A percentile compares a stretch with the other conserved stretches of the same genome.
phyloP scores from a whole-genome alignment of 257 asterid species.

The Capsicum baccatum region DNA sequence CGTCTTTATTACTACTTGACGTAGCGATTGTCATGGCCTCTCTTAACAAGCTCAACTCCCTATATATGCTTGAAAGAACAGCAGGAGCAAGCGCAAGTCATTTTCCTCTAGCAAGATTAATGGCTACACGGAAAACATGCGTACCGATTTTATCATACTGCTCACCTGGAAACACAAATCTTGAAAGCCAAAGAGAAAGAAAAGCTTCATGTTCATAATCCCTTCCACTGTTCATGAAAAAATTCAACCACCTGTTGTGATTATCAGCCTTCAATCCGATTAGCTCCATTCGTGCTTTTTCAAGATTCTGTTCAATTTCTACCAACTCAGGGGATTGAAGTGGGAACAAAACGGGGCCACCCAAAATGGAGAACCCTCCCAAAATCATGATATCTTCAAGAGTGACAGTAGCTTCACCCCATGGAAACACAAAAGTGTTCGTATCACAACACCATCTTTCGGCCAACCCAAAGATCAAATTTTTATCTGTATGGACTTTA shows the following conservation, averaged over 20 bases:
- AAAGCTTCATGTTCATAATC: slow-evolving; percentile 50
- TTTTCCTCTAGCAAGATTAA: slow-evolving; percentile 42
- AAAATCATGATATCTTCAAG: slow-evolving; percentile 50
- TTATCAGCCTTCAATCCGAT: background rate
- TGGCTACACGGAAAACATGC: slow-evolving; percentile 37
- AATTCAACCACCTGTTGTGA: slow-evolving; percentile 35
- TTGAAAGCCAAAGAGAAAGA: slow-evolving; percentile 47
- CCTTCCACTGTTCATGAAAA: slow-evolving; percentile 33
- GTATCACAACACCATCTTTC: slow-evolving; percentile 51
- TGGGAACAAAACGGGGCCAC: slow-evolving; percentile 35
- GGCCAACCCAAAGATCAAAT: slow-evolving; percentile 37
- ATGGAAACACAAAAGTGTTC: slow-evolving; percentile 47
- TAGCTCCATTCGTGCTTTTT: background rate
- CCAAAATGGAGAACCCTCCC: slow-evolving; percentile 51
- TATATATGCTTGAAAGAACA: slow-evolving; percentile 45
- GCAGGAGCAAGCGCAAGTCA: slow-evolving; percentile 49
- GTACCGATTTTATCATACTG: background rate
- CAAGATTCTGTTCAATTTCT: background rate
- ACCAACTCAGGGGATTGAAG: slow-evolving; percentile 3
- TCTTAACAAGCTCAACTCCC: slow-evolving; percentile 43
- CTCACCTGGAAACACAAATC: slow-evolving; percentile 44
- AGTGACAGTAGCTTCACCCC: slow-evolving; percentile 57
- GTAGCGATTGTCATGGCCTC: slow-evolving; percentile 28
- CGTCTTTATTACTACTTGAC: background rate
- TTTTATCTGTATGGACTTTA: slow-evolving; percentile 27